Base-by-base conservation (phyloP, 257 asterid species). In the Solanum verrucosum region DNA sequence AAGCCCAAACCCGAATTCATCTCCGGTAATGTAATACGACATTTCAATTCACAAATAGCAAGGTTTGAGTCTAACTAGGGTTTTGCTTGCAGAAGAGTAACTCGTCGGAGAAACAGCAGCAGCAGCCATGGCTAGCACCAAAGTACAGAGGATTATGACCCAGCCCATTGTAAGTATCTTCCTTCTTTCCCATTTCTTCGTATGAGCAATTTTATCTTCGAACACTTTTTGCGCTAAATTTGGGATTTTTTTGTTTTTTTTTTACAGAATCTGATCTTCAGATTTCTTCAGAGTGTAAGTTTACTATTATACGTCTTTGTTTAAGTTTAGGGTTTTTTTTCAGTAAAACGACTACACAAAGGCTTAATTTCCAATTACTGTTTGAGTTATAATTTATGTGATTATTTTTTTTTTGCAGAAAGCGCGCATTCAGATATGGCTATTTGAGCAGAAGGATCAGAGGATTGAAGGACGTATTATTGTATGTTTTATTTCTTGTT, bases 71-170 rank as follows among this genome's bases (percentile, higher is more conserved):
- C 23, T 3, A 84, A 73, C 46, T 72, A 86, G 87, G 87, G 79
- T 87, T 88, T 88, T 68, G 65, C 75, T 77, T 25, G 10, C 5
- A 67, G 82, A 79, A 88, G 65, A 84, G 25, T 42, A 2, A 29
- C 34, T 86, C 29, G 75, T 77, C 59, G 59, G 71, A 44, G 75
- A 75, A 46, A 44, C 73, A 90, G 12, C 52, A 44, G 15, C 42
- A 70, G 90, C 91, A 88, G 91, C 91, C 91, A 93, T 93, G 95
- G 94, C 95, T 9, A 93, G 92, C 91, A 93, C 95, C 33, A 93
- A 93, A 90, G 94, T 91, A 81, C 96, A 93, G 89, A 79, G 94
- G 94, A 93, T 93, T 74, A 93, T 93, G 95, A 93, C 95, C 91
- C 95, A 93, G 73, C 95, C 95, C 31, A 93, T 93, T 38, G 96